Conservation (phyloP, 2,329 filamentous ascomycete genomes). For the Diplodia mutila region DNA sequence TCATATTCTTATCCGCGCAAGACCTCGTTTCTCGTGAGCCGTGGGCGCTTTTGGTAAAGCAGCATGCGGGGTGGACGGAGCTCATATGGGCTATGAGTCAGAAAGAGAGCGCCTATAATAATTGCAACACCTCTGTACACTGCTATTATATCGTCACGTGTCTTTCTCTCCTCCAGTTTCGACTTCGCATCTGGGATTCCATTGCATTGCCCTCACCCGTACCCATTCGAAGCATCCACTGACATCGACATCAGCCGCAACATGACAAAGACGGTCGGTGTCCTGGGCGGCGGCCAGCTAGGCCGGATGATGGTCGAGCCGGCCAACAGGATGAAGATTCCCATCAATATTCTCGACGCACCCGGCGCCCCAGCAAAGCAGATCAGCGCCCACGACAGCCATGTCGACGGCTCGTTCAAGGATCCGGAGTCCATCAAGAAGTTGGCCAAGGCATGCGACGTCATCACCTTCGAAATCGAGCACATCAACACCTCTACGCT, state of each 20-base stretch:
- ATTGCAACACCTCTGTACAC: no score
- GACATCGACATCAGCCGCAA: not conserved
- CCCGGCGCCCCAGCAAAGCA: slow-evolving; percentile 81
- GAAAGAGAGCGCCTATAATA: no score
- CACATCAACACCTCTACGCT: slow-evolving; percentile 90
- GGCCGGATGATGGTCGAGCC: slow-evolving; percentile 93
- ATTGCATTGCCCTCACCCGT: no score
- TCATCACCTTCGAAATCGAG: slow-evolving; percentile 93
- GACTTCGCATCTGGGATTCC: no score
- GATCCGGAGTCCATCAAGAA: slow-evolving; percentile 76
- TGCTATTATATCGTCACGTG: no score
- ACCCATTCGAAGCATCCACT: no score
- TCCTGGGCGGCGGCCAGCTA: slow-evolving; percentile 60
- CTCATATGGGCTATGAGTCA: no score
- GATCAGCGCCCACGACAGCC: slow-evolving; percentile 72
- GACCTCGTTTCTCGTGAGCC: no score
- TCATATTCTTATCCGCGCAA: no score
- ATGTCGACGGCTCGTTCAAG: slow-evolving; percentile 87
- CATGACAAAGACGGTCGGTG: slow-evolving; percentile 38
- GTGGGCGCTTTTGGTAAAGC: no score
- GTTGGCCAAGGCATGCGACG: slow-evolving; percentile 75
- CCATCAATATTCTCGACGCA: slow-evolving; percentile 78
- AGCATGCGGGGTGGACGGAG: no score
- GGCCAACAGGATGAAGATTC: slow-evolving; percentile 77
- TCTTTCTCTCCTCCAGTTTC: not conserved